phyloP scores from a whole-genome alignment of 140 eudicot species.

The Erigeron philadelphicus region DNA sequence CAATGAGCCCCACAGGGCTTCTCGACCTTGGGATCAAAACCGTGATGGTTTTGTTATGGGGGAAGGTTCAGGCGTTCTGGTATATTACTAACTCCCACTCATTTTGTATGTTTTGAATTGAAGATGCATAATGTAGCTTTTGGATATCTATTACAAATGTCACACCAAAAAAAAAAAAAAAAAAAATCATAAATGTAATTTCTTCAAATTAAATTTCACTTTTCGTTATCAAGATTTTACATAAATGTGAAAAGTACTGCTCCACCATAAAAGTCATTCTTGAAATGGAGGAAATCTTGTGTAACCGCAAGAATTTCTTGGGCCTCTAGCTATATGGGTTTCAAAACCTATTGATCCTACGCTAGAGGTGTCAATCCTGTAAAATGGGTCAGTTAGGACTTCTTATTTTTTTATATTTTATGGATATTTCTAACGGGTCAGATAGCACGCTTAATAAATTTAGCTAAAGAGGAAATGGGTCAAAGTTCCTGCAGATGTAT shows the following conservation, averaged over 20 bases:
- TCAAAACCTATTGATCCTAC: not conserved
- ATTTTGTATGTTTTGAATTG: not conserved
- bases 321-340: not conserved
- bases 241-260: not conserved
- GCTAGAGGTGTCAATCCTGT: not conserved
- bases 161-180: not conserved
- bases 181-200: not conserved
- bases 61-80: slow-evolving; percentile 85
- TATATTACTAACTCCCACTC: slow-evolving; percentile 15
- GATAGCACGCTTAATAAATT: not conserved
- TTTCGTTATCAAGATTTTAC: not conserved
- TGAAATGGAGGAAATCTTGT: not conserved
- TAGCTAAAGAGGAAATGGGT: too few species aligned
- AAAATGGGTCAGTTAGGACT: too few species aligned
- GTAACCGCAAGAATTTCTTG: not conserved
- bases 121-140: not conserved
- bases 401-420: not conserved
- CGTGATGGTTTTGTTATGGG: slow-evolving; percentile 89
- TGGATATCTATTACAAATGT: not conserved
- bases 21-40: slow-evolving; percentile 77
- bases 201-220: not conserved
- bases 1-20: slow-evolving; percentile 68
- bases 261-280: not conserved
- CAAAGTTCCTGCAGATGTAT: too few species aligned
- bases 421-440: not conserved